Percentiles rank a stretch among this genome's conserved stretches.
phyloP scores from a whole-genome alignment of 768 basidiomycete genomes.

The Tricholoma saponaceum region DNA sequence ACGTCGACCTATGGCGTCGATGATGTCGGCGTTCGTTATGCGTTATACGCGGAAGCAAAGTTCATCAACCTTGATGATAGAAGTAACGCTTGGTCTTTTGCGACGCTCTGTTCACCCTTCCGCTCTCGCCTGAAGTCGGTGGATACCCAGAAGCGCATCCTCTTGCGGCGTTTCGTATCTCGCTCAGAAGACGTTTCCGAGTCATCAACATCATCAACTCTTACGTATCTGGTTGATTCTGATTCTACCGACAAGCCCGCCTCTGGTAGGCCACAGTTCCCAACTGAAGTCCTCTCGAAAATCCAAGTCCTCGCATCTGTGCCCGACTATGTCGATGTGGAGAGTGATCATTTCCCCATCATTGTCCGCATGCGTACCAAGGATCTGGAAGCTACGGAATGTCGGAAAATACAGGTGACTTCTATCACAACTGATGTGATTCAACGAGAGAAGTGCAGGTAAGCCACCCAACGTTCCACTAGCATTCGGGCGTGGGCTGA shows the following conservation, averaged over 20 bases:
- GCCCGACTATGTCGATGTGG: slow-evolving; percentile 48
- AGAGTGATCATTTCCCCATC: slow-evolving; percentile 48
- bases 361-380: slow-evolving; percentile 57
- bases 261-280: slow-evolving; percentile 32
- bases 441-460: slow-evolving; percentile 71
- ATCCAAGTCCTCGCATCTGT: slow-evolving; percentile 63
- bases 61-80: slow-evolving; percentile 45
- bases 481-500: neutral
- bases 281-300: slow-evolving; percentile 51
- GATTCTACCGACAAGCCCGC: slow-evolving; percentile 16
- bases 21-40: slow-evolving; percentile 58
- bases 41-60: slow-evolving; percentile 62
- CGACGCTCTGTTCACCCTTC: slow-evolving; percentile 54
- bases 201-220: slow-evolving; percentile 26
- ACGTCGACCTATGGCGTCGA: slow-evolving; percentile 48
- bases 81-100: slow-evolving; percentile 39
- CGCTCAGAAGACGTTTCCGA: slow-evolving; percentile 29
- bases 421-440: slow-evolving; percentile 53
- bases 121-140: slow-evolving; percentile 39
- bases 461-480: neutral
- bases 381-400: slow-evolving; percentile 42
- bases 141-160: slow-evolving; percentile 39
- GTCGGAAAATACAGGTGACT: slow-evolving; percentile 52
- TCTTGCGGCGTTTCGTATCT: slow-evolving; percentile 50
- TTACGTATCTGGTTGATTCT: slow-evolving; percentile 43